Evolutionary conservation across 2,329 filamentous ascomycete species (phyloP), one percentile per base, ranked within the genome.

Genomic region (Colletotrichum spaethianum): DNA sequence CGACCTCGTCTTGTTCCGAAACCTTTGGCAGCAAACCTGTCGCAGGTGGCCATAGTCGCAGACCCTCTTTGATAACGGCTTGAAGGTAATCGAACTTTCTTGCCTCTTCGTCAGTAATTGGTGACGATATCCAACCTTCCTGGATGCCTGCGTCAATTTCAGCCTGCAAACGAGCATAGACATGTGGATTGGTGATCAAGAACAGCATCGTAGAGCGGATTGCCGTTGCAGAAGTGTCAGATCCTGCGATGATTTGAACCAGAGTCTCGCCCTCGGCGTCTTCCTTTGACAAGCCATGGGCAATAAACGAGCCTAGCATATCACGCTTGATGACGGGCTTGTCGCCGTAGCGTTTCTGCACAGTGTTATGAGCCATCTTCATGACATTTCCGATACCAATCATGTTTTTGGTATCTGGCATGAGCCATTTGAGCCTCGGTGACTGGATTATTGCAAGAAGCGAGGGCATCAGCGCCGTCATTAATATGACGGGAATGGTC

Each of bases 141-240:
- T 63, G 36, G 26, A 73, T 69, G 14, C 80, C 82, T 12, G 74
- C 74, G 46, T 84, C 80, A 44, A 86, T 83, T 72, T 89, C 87
- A 0, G 76, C 76, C 16, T 83, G 83, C 0, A 91, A 78, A 3
- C 79, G 84, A 3, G 75, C 67, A 64, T 86, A 83, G 1, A 88
- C 83, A 0, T 80, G 81, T 0, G 86, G 86, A 23, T 83, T 85
- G 12, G 83, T 87, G 23, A 86, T 83, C 71, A 91, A 77, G 75
- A 87, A 84, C 28, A 90, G 82, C 71, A 91, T 74, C 1, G 85
- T 88, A 50, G 84, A 81, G 2, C 89, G 85, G 11, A 91, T 84
- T 1, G 85, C 84, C 0, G 87, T 88, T 0, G 89, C 87, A 0
- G 88, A 89, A 11, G 87, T 90, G 70, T 91, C 89, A 0, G 87